Evolutionary conservation across 2,329 filamentous ascomycete species (phyloP), one percentile per base, ranked within the genome.

Genomic region (Nemania bipapillata): DNA sequence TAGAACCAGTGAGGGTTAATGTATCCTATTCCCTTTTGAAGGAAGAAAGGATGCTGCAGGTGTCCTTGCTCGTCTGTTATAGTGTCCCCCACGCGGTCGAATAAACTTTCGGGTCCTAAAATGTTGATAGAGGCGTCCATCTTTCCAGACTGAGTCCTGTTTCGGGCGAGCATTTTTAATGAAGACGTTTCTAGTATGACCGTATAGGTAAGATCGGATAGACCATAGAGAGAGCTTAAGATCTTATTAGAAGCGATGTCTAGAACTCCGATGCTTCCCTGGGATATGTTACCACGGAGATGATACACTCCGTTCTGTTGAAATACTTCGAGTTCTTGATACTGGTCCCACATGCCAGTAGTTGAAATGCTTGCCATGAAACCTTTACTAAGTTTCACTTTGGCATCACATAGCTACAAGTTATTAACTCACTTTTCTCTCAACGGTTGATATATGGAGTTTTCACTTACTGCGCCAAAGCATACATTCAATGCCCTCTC

Each of bases 1-100:
- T 63, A 67, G 20, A 67, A 35, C 2, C 26, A 67, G 49, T 67
- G 65, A 2, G 65, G 65, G 40, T 67, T 67, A 1, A 67, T 2
- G 42, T 67, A 67, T 37, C 45, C 40, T 0, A 55, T 45, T 15
- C 32, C 58, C 9, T 8, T 5, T 24, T 28, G 32, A 15, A 67
- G 58, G 45, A 49, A 63, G 22, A 12, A 58, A n/a, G 65, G 65
- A 28, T 67, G 65, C 26, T 67, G 65, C 1, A 67, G 50, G 30
- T 63, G 42, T 17, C 52, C 53, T n/a, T 63, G n/a, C 9, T 1
- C 22, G 1, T 58, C 26, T n/a, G 40, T 58, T 3, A 67, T 52
- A 28, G 65, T 42, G 22, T 67, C 59, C 11, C 65, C 65, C n/a
- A 63, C 47, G 1, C 3, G 15, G 7, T 57, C 40, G 22, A 63